phyloP scores from a whole-genome alignment of 345 rosid genomes.

The Camelina sativa region DNA sequence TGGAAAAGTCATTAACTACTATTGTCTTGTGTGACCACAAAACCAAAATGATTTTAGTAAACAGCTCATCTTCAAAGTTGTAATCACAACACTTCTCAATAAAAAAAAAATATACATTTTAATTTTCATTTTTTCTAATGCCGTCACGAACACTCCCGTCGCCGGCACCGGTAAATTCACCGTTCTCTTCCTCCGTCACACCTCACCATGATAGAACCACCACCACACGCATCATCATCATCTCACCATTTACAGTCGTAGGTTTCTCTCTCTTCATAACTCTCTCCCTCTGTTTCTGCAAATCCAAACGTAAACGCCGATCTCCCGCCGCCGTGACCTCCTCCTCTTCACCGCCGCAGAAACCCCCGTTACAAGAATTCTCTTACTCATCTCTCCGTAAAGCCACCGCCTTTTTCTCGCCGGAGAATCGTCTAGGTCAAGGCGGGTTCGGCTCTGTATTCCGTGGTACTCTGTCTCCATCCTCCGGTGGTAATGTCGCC shows the following conservation, averaged over 20 bases:
- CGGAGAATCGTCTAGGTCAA: slow-evolving; percentile 64
- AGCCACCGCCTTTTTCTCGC: slow-evolving; percentile 62
- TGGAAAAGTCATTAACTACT: slow-evolving; percentile 40
- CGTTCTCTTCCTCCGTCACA: not conserved
- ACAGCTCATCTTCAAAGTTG: slow-evolving; percentile 24
- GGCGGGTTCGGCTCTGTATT: slow-evolving; percentile 92
- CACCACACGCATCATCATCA: slow-evolving; percentile 32
- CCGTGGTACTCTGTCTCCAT: slow-evolving; percentile 54
- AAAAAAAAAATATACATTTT: not conserved
- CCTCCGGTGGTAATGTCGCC: slow-evolving; percentile 52
- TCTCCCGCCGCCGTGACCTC: slow-evolving; percentile 25
- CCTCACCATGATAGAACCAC: slow-evolving; percentile 28
- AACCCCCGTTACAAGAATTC: slow-evolving; percentile 57
- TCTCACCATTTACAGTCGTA: slow-evolving; percentile 44
- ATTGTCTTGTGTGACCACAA: slow-evolving; percentile 34
- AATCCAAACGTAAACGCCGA: slow-evolving; percentile 54
- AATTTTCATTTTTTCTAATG: slow-evolving; percentile 28
- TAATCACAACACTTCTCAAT: not conserved
- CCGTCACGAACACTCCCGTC: slow-evolving; percentile 54
- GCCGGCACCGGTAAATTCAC: slow-evolving; percentile 26
- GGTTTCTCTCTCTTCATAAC: slow-evolving; percentile 58
- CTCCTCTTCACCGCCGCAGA: slow-evolving; percentile 47
- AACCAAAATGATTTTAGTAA: not conserved
- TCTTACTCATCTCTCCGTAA: slow-evolving; percentile 65
- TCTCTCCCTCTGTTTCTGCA: slow-evolving; percentile 59